These are phyloP conservation scores for Rhizomucor miehei DNA, from an alignment of 371 early-diverging fungal species.

Conservation along the genomic window DNA sequence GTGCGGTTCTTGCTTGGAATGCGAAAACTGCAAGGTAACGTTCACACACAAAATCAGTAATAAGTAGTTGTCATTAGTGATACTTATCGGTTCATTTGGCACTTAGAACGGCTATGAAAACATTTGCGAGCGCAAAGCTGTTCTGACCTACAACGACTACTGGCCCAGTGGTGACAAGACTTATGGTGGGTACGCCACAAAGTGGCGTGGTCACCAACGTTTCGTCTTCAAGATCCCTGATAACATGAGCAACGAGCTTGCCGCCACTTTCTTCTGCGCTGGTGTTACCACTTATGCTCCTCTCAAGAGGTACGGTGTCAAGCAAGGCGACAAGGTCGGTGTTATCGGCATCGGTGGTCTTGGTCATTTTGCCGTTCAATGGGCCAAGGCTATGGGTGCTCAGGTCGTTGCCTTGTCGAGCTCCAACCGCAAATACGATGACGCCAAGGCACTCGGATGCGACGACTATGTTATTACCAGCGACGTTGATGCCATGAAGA, in stretches of 20 bases:
- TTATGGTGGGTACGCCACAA: slow-evolving; percentile 69
- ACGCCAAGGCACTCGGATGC: slow-evolving; percentile 35
- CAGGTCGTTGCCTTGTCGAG: slow-evolving; percentile 47
- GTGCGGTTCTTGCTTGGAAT: slow-evolving; percentile 41
- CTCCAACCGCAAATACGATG: slow-evolving; percentile 32
- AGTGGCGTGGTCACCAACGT: slow-evolving; percentile 53
- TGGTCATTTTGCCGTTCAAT: slow-evolving; percentile 59
- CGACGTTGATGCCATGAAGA: slow-evolving; percentile 10
- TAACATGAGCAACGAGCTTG: slow-evolving; percentile 45
- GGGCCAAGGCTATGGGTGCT: slow-evolving; percentile 63
- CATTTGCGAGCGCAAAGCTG: slow-evolving; percentile 13
- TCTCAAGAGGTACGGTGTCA: slow-evolving; percentile 41
- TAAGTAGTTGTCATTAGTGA: too few relatives aligned
- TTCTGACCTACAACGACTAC: slow-evolving; percentile 32
- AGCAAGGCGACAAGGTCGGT: slow-evolving; percentile 56
- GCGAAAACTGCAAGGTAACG: slow-evolving; percentile 26
- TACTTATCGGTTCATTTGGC: too few relatives aligned
- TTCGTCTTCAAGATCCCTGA: slow-evolving; percentile 66
- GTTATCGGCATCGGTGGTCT: slow-evolving; percentile 56
- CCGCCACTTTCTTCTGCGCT: slow-evolving; percentile 51
- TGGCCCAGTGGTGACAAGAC: slow-evolving; percentile 54
- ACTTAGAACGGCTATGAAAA: slow-evolving; percentile 18
- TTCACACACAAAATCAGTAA: too few relatives aligned
- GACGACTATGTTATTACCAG: slow-evolving; percentile 30
- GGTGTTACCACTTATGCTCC: slow-evolving; percentile 67